These are phyloP conservation scores for Cladorrhinum sp. DNA, from an alignment of 2,329 filamentous ascomycete genomes.

Conservation along the genomic window DNA sequence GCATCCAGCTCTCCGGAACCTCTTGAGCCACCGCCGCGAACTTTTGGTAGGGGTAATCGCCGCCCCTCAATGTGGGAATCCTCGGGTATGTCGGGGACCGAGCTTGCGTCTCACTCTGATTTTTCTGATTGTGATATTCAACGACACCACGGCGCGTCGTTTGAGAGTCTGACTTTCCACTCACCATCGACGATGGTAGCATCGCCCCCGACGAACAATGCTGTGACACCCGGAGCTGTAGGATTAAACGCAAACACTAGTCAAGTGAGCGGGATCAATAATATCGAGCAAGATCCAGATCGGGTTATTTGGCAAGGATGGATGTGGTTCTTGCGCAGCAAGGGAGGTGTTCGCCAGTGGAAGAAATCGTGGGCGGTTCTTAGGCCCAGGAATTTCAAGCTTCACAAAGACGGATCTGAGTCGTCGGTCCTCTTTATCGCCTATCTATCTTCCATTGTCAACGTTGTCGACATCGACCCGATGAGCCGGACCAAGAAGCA, in stretches of 20 bases:
- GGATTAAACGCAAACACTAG: conserved; percentile 58
- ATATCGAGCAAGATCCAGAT: conserved; percentile 66
- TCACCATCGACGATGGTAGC: conserved; percentile 29
- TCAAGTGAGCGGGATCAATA: conserved; percentile 58
- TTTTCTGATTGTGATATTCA: conserved; percentile 69
- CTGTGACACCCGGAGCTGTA: conserved; percentile 40
- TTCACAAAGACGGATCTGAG: conserved; percentile 92
- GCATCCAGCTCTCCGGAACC: conserved; percentile 63
- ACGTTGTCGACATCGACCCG: conserved; percentile 89
- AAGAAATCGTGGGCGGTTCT: conserved; percentile 93
- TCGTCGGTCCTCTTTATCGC: conserved; percentile 84
- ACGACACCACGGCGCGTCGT: conserved; percentile 47
- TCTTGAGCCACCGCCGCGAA: conserved; percentile 37
- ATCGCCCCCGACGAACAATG: conserved; percentile 32
- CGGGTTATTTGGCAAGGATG: conserved; percentile 93
- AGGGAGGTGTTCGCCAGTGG: conserved; percentile 84
- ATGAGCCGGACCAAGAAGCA: conserved; percentile 78
- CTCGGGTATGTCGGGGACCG: conserved; percentile 61
- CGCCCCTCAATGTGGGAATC: conserved; percentile 64
- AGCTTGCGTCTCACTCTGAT: conserved; percentile 79
- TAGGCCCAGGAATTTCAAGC: conserved; percentile 75
- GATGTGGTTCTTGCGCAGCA: conserved; percentile 79
- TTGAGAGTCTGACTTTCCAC: conserved; percentile 48
- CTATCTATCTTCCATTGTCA: conserved; percentile 73
- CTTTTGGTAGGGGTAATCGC: conserved; percentile 37